Conservation (phyloP, 2,329 filamentous ascomycete genomes). For the Periconia digitata region DNA sequence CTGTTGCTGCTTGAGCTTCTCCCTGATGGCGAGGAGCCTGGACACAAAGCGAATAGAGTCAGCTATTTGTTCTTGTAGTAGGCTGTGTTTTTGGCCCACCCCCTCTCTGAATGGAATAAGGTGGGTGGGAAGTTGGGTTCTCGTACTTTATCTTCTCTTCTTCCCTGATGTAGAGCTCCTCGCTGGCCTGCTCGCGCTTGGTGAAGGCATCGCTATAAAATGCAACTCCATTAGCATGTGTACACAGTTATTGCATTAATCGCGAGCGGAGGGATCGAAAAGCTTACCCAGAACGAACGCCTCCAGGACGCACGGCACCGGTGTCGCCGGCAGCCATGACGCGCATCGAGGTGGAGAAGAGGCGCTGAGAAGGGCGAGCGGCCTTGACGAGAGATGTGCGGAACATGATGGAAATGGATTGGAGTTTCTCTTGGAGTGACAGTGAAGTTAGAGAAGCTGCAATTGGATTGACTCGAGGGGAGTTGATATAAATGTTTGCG, state of each 20-base stretch:
- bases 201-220: slow-evolving; percentile 80
- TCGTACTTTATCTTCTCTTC: slow-evolving; percentile 82
- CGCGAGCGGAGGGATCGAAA: background rate
- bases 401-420: slow-evolving; percentile 32
- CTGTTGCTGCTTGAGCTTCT: slow-evolving; percentile 73
- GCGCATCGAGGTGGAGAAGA: slow-evolving; percentile 47
- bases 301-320: slow-evolving; percentile 44
- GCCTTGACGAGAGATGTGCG: slow-evolving; percentile 44
- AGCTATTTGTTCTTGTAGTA: too few relatives aligned
- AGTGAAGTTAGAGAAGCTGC: slow-evolving; percentile 4
- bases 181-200: slow-evolving; percentile 83
- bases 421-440: slow-evolving; percentile 7
- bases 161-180: slow-evolving; percentile 81
- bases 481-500: background rate
- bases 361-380: slow-evolving; percentile 41
- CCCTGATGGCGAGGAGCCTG: slow-evolving; percentile 69
- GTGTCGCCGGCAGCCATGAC: slow-evolving; percentile 51
- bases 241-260: background rate
- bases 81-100: too few relatives aligned
- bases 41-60: slow-evolving; percentile 14
- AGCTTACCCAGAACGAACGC: slow-evolving; percentile 39
- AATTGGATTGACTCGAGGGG: slow-evolving; percentile 20
- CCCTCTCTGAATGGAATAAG: too few relatives aligned
- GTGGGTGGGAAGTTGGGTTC: background rate
- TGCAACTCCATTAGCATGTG: slow-evolving; percentile 10